Conservation (phyloP, 768 basidiomycete genomes). For the Mycena galopus region DNA sequence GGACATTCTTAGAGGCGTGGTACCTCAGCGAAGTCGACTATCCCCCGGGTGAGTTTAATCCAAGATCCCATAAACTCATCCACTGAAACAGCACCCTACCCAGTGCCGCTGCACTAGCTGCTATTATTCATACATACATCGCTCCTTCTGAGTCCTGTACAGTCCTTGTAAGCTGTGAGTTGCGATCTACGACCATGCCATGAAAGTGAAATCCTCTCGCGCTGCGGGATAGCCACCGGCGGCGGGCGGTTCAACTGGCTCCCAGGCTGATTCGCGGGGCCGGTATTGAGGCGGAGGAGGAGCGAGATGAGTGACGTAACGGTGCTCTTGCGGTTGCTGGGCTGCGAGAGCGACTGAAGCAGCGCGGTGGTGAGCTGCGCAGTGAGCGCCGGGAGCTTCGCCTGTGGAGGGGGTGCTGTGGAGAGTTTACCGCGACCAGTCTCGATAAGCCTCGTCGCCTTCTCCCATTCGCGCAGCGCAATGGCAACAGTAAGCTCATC, state of each 20-base stretch:
- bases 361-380: conserved; percentile 77
- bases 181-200: background rate
- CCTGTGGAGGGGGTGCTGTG: conserved; percentile 63
- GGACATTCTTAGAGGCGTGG: conserved; percentile 54
- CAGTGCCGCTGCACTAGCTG: conserved; percentile 27
- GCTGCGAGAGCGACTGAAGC: conserved; percentile 78
- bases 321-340: conserved; percentile 81
- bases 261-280: conserved; percentile 76
- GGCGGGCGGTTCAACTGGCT: conserved; percentile 65
- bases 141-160: conserved; percentile 10
- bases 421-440: conserved; percentile 77
- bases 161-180: conserved; percentile 7
- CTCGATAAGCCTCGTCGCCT: conserved; percentile 87
- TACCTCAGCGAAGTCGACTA: conserved; percentile 61
- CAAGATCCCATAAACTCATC: background rate
- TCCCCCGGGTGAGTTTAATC: conserved; percentile 53
- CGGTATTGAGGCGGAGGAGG: conserved; percentile 81
- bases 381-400: conserved; percentile 77
- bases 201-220: conserved; percentile 55
- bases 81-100: background rate
- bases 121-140: conserved; percentile 6
- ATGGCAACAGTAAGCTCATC: conserved; percentile 94
- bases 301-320: conserved; percentile 80
- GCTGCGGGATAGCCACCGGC: conserved; percentile 65
- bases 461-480: conserved; percentile 89